These are phyloP conservation scores for Theileria luwenshuni DNA, from an alignment of 169 alveolate species.

Conservation along the genomic window DNA sequence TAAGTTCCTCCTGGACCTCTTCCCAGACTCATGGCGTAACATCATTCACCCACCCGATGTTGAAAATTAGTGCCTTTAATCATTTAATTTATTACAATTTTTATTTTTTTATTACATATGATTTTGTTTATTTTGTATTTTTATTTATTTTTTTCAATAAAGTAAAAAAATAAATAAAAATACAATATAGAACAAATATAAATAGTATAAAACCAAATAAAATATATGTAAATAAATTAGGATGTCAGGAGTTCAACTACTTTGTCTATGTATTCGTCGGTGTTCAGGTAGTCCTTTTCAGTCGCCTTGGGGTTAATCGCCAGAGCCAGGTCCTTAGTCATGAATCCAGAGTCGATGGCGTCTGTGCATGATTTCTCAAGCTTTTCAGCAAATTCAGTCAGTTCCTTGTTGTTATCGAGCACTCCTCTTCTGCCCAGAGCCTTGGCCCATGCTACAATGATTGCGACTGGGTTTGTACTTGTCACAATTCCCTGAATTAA, in stretches of 20 bases:
- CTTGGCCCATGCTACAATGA: slow-evolving; percentile 95
- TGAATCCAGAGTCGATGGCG: slow-evolving; percentile 88
- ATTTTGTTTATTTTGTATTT: neutral
- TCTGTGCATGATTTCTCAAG: slow-evolving; percentile 87
- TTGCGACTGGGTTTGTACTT: slow-evolving; percentile 93
- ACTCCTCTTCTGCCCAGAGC: slow-evolving; percentile 87
- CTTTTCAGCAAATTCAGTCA: slow-evolving; percentile 79
- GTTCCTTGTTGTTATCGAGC: slow-evolving; percentile 84
- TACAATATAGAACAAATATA: neutral
- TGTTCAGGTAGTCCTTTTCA: slow-evolving; percentile 40
- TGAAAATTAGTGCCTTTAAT: neutral
- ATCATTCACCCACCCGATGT: slow-evolving; percentile 24
- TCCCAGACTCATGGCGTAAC: slow-evolving; percentile 59
- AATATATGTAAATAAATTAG: neutral
- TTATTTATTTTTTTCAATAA: neutral
- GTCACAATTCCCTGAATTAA: slow-evolving; percentile 86
- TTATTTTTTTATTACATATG: slow-evolving; percentile 1
- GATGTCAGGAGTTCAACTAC: slow-evolving; percentile 38
- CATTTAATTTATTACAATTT: neutral
- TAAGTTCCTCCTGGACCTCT: slow-evolving; percentile 29
- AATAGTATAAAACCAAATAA: neutral
- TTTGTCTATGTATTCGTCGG: slow-evolving; percentile 67
- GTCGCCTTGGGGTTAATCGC: slow-evolving; percentile 57
- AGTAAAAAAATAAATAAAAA: neutral
- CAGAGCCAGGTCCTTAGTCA: slow-evolving; percentile 93